Evolutionary conservation across 208 protist genomes (phyloP), one percentile per base, ranked within the genome.

Genomic region (Porcisia deanei): DNA sequence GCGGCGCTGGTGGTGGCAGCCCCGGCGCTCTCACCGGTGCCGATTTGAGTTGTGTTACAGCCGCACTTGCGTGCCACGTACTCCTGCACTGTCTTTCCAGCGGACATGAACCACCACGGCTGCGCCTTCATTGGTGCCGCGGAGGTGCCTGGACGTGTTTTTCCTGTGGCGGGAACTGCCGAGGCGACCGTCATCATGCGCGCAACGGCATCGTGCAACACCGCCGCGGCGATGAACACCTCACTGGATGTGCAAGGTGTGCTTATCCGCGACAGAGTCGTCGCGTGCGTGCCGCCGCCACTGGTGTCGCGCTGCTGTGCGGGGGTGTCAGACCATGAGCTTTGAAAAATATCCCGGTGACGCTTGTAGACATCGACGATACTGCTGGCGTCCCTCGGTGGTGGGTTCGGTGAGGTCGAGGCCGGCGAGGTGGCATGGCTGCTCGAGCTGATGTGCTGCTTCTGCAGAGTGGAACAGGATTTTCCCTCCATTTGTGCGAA

Each of bases 121-220:
- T 3, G 70, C 1, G 43, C 39, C 37, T 37, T 25, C 5, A 10
- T 45, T 70, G 65, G 55, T 39, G 45, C 12, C 22, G 55, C 41
- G 34, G 63, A 30, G 37, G 61, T 34, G n/a, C 58, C 9, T 41
- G 55, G 2, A 18, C 14, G 39, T 30, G 39, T 54, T 53, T 8
- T 34, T 1, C 14, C 2, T 30, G 1, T 22, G 3, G 53, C 39
- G 41, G 3, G n/a, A 9, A 3, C 20, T 16, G 66, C 64, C 22
- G 70, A 53, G 57, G 64, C 77, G 34, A 64, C 55, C n/a, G 69
- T 30, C 18, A 41, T 20, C 63, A 83, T 69, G 25, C 88, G 79
- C n/a, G 73, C 67, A 59, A 89, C 79, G 12, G 82, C 80, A 71
- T 92, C 85, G 69, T 92, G 86, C 63, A 94, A 53, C 60, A 94